Evolutionary conservation across 2,329 filamentous ascomycete genomes (phyloP).

Genomic region (Teratosphaeria epicoccoides): DNA sequence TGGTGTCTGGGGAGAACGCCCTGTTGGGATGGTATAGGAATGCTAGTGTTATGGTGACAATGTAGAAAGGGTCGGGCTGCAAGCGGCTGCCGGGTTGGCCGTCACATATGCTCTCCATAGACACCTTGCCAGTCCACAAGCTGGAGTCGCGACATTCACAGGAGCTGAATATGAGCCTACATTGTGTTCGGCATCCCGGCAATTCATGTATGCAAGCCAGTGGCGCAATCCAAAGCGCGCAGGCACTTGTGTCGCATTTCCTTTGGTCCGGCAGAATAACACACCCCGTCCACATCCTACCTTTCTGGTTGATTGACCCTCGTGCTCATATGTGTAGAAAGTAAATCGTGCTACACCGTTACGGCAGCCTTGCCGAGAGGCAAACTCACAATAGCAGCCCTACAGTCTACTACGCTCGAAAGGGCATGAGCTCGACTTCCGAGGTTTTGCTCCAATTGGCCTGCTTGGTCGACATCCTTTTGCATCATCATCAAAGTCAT

Average conservation of each 20-base stretch:
- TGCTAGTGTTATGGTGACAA: constrained; percentile 80
- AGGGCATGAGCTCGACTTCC: neutral
- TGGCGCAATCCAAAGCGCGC: neutral
- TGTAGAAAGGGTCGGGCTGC: no score
- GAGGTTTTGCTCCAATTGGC: neutral
- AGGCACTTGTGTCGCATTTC: no score
- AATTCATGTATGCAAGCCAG: neutral
- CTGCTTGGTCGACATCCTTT: neutral
- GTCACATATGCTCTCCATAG: no score
- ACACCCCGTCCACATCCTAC: no score
- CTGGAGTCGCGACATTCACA: no score
- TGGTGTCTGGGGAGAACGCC: constrained; percentile 84
- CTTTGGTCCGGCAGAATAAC: no score
- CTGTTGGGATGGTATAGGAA: constrained; percentile 91
- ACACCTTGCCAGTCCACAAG: no score
- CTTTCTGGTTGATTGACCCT: neutral
- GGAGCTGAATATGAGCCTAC: no score
- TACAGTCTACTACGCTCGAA: neutral
- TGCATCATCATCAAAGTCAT: neutral
- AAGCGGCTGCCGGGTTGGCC: no score
- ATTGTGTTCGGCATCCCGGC: no score
- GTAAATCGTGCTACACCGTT: neutral
- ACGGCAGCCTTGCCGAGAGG: neutral
- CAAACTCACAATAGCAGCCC: neutral
- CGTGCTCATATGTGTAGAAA: neutral